Conservation (phyloP, 805 yeast species). For the Saturnispora sekii region DNA sequence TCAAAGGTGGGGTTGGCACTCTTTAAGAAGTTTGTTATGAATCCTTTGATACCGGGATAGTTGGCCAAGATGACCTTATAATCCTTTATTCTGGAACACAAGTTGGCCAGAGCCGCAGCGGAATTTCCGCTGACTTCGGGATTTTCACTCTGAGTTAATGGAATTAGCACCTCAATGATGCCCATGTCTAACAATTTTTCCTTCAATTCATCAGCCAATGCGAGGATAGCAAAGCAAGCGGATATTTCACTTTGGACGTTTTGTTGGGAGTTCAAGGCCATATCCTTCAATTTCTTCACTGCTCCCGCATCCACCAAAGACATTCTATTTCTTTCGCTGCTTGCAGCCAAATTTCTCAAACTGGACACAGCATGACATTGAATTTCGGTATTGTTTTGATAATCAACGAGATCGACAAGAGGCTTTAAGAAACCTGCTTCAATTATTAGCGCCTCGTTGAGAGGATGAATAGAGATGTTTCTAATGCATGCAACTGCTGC, state of each 20-base stretch:
- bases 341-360: conserved; percentile 90
- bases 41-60: conserved; percentile 89
- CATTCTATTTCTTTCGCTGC: conserved; percentile 84
- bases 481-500: conserved; percentile 99
- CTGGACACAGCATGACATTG: conserved; percentile 98
- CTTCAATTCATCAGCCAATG: conserved; percentile 91
- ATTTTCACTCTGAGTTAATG: conserved; percentile 77
- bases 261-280: conserved; percentile 79
- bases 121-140: conserved; percentile 97
- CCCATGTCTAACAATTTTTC: conserved; percentile 74
- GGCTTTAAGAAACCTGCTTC: conserved; percentile 96
- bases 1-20: conserved; percentile 90
- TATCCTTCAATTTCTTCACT: conserved; percentile 81
- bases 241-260: conserved; percentile 93
- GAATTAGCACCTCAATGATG: conserved; percentile 79
- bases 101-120: conserved; percentile 95
- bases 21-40: conserved; percentile 68
- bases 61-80: conserved; percentile 68
- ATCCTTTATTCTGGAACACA: conserved; percentile 83
- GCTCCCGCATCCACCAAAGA: conserved; percentile 94
- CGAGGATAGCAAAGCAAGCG: conserved; percentile 94
- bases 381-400: conserved; percentile 85
- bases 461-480: conserved; percentile 92
- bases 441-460: conserved; percentile 89
- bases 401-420: conserved; percentile 73